Evolutionary conservation across 768 basidiomycete genomes (phyloP).

Genomic region (Clathrus columnatus): DNA sequence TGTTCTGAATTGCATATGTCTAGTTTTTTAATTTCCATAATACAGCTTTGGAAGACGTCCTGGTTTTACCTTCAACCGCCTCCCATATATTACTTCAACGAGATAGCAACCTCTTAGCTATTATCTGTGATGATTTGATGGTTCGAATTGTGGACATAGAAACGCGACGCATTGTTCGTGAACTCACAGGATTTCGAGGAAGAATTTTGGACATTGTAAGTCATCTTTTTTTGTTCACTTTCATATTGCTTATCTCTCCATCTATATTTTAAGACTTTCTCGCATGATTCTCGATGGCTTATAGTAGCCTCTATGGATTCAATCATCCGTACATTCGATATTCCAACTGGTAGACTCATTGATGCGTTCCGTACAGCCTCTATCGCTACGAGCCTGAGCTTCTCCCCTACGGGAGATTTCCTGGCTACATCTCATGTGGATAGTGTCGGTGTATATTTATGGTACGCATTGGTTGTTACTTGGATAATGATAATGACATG

Average conservation of each 20-base stretch:
- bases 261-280: conserved; percentile 61
- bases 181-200: conserved; percentile 74
- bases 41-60: conserved; percentile 57
- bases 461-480: conserved; percentile 36
- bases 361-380: conserved; percentile 85
- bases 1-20: neutral
- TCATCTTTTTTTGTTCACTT: conserved; percentile 7
- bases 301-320: conserved; percentile 84
- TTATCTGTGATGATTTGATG: conserved; percentile 76
- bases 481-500: neutral
- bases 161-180: conserved; percentile 79
- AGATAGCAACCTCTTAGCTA: conserved; percentile 77
- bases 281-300: conserved; percentile 92
- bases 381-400: conserved; percentile 81
- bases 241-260: conserved; percentile 5
- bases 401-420: conserved; percentile 95
- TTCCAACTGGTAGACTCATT: conserved; percentile 87
- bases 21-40: conserved; percentile 98
- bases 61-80: conserved; percentile 59
- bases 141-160: conserved; percentile 89
- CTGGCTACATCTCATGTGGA: conserved; percentile 92
- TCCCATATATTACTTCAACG: conserved; percentile 70
- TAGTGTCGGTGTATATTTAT: conserved; percentile 90
- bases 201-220: conserved; percentile 84
- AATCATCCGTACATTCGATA: conserved; percentile 88